Base-by-base conservation (phyloP, 139 green algal genomes). In the Chloropicon primus region DNA sequence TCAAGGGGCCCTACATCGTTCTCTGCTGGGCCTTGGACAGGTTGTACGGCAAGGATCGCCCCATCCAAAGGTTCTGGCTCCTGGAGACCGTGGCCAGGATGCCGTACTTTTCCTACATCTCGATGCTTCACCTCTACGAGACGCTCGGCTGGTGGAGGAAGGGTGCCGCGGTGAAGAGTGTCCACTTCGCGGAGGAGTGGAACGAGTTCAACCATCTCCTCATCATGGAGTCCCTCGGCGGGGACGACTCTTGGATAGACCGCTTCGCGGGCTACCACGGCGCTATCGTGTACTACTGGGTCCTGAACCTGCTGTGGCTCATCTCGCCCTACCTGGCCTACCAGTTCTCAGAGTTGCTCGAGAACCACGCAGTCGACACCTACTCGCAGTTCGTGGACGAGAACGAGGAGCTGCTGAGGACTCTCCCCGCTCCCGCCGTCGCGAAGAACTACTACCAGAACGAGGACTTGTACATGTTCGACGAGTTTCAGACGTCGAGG, bases 61-160 rank as follows among this genome's bases (percentile, higher is more conserved):
- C 74, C 21, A 84, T 83, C 71, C 76, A 83, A 21, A 2, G 27
- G 5, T 90, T 91, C 73, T 91, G 87, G 85, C 88, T 90, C 77
- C 76, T 91, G 72, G 85, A 91, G 80, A 91, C 87, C 0, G 88
- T 92, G 1, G 92, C 94, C 0, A 87, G 94, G 74, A 97, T 98
- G 89, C 94, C 94, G 0, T 98, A 98, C 88, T 97, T 98, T 83
- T 89, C 85, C 72, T 98, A 94, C 85, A 95, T 96, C 83, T 92
- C 87, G 72, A 93, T 96, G 86, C 88, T 98, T 82, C 94, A 97
- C 84, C 79, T 98, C 24, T 96, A 96, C 79, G 91, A 96, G 85
- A 85, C 79, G n/a, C 82, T 97, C 17, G 92, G 92, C 79, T 94
- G 90, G 92, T 97, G 90, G 91, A 83, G 76, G 91, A 53, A 88